Base-by-base conservation (phyloP, 495 filamentous ascomycete genomes). In the Terfezia claveryi region DNA sequence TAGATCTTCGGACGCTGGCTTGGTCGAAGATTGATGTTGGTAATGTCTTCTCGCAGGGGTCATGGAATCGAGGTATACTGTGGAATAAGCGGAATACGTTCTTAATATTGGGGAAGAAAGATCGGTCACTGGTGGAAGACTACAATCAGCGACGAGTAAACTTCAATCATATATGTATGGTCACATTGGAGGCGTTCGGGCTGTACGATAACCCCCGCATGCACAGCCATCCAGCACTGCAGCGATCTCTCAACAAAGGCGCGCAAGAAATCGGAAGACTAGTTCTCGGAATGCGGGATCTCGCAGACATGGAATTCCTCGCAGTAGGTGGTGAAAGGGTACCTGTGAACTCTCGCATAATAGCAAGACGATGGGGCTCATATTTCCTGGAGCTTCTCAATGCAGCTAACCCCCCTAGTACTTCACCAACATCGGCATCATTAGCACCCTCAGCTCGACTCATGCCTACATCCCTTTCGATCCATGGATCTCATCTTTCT, bases 71-170 rank as follows among this genome's bases (percentile, higher is more conserved):
- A 54, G 91, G 91, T 37, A 75, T 96, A 2, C 68, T 98, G 44
- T 98, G 91, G 91, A 79, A 84, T 57, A 78, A 87, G 49, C 75
- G 92, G 54, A 98, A 93, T 64, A 80, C 83, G 1, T 98, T 95
- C 68, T 86, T 98, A 46, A 86, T 98, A 57, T 74, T 98, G 20
- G 91, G 91, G 23, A 89, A 94, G 66, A 79, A 89, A 36, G 91
- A 87, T 67, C 73, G 91, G 50, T 93, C 82, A 56, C 72, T 96
- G n/a, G 89, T 95, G 0, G 92, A 98, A 57, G 91, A 98, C 63
- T 98, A 98, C 62, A 95, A 95, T 57, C 89, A 98, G 60, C 83
- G 91, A 10, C 80, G 92, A 12, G 93, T 96, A 69, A 98, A 98
- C 65, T 98, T 98, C 67, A 83, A 84, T 10, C 87, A 98, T 64